These are phyloP conservation scores for Chlamydomonas incerta DNA, from an alignment of 139 green algal genomes.

Conservation along the genomic window DNA sequence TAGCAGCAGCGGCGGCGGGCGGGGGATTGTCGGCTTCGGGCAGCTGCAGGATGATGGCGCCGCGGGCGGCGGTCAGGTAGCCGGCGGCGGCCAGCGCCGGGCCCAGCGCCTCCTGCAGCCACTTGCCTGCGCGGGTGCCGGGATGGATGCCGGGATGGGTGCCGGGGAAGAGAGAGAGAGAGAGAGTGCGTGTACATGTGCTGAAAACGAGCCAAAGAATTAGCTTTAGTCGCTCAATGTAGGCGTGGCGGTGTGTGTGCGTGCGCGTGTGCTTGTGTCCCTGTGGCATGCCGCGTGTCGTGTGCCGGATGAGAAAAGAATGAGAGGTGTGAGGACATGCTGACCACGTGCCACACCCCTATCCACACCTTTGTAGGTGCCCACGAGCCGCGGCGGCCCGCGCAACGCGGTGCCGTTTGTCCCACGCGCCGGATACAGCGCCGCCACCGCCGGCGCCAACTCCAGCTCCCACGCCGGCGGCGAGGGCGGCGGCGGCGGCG, in stretches of 20 bases:
- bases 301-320: no score
- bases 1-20: background rate
- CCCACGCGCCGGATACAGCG: background rate
- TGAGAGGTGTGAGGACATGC: no score
- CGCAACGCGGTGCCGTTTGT: conserved; percentile 4
- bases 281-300: no score
- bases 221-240: no score
- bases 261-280: no score
- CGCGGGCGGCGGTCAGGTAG: background rate
- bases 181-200: no score
- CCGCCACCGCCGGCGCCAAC: background rate
- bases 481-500: no score
- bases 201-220: no score
- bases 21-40: background rate
- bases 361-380: conserved; percentile 7
- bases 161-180: background rate
- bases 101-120: background rate
- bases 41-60: conserved; percentile 9
- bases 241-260: no score
- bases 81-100: background rate
- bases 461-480: background rate
- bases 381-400: background rate
- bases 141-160: background rate
- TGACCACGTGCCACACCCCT: no score
- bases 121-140: background rate